Evolutionary conservation across 2,329 filamentous ascomycete genomes (phyloP), one percentile per base, ranked within the genome.

Genomic region (Colletotrichum kahawae): DNA sequence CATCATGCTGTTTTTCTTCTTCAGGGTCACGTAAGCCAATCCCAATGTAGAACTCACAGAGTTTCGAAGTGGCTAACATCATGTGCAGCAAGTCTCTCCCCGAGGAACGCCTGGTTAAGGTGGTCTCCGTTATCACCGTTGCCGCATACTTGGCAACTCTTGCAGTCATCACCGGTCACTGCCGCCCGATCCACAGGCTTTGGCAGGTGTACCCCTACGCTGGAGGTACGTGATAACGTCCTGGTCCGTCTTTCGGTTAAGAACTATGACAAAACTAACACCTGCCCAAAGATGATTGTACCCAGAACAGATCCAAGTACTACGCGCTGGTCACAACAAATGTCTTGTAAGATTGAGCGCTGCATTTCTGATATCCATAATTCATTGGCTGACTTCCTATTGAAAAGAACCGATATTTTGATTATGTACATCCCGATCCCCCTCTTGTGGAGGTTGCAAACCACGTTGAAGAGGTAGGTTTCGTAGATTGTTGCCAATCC

Each of bases 351-450:
- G 67, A 27, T n/a, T n/a, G 3, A 10, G 3, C 24, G 16, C 4
- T 59, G 14, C 16, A 33, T 21, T 1, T 5, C 34, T n/a, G 3
- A 21, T 21, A 24, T 29, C 4, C 10, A 16, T 21, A 8, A 1
- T 10, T 8, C 8, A 4, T 34, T 9, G 16, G 33, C 43, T 16
- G 12, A n/a, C 7, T 4, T 33, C 3, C 5, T 12, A 2, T 14
- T 21, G 10, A 8, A 21, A 7, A 74, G 71, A 3, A 74, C 71
- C n/a, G 71, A 74, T 10, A 21, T 74, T 8, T 21, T 74, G 60
- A 74, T 74, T 2, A 74, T 74, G 71, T 74, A 74, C 24, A 74
- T 74, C 21, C 71, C 71, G 12, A 74, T 74, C 4, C 71, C 71
- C 9, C 24, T 74, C 10, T 13, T 74, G 29, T 74, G 71, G 71